A percentile compares a stretch with the other conserved stretches of the same genome.
Evolutionary conservation across 257 asterid genomes (phyloP).

Genomic region (Anisodus acutangulus): DNA sequence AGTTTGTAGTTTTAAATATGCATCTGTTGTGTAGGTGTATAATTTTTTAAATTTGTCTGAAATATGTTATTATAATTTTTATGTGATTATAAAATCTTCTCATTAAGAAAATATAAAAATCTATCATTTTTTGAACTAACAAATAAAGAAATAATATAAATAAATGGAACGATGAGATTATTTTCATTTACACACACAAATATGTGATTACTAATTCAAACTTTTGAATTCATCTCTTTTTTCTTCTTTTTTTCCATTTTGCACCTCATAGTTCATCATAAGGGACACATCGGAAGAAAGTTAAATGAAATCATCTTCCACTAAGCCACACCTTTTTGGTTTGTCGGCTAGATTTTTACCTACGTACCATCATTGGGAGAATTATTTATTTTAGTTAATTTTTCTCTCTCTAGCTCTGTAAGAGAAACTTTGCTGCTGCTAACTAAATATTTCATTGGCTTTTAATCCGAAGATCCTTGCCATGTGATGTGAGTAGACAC

Average conservation of each 20-base stretch:
- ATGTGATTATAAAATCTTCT: no score
- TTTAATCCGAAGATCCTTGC: not conserved
- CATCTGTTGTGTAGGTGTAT: no score
- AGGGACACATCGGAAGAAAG: conserved; percentile 35
- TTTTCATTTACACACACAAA: no score
- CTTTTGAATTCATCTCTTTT: not conserved
- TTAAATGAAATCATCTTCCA: conserved; percentile 56
- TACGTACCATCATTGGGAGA: conserved; percentile 12
- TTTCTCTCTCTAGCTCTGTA: not conserved
- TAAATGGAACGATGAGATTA: no score
- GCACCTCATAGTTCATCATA: not conserved
- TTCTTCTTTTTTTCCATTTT: not conserved
- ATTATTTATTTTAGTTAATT: no score
- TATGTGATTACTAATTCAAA: not conserved
- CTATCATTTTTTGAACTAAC: no score
- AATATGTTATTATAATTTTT: no score
- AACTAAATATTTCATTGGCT: conserved; percentile 32
- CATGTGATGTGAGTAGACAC: conserved; percentile 47
- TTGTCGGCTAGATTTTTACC: conserved; percentile 59
- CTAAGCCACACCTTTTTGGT: conserved; percentile 45
- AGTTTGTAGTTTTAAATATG: no score
- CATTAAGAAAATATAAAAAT: no score
- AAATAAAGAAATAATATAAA: no score
- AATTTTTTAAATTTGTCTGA: no score
- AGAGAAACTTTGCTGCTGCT: conserved; percentile 35